Conservation (phyloP, 306 rosid species). For the Vigna trinervia region DNA sequence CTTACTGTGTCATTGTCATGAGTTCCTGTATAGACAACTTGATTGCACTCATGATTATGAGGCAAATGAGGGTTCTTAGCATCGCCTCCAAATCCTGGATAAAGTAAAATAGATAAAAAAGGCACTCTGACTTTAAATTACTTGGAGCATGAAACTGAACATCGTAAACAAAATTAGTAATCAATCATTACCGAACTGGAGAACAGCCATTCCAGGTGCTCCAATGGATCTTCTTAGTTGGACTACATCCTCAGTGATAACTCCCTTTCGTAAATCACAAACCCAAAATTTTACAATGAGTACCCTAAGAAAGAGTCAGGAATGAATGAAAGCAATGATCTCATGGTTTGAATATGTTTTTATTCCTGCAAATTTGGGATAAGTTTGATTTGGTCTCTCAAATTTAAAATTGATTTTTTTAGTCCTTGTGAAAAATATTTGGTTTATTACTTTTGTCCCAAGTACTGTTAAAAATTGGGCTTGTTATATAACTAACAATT, state of each 20-base stretch:
- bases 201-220: constrained; percentile 99
- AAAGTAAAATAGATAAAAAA: constrained; percentile 22
- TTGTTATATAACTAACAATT: too few relatives aligned
- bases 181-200: constrained; percentile 80
- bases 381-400: too few relatives aligned
- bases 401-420: too few relatives aligned
- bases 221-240: constrained; percentile 82
- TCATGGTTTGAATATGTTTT: too few relatives aligned
- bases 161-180: constrained; percentile 35
- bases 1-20: constrained; percentile 94
- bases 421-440: too few relatives aligned
- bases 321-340: constrained; percentile 19
- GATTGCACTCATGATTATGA: constrained; percentile 92
- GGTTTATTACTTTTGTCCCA: too few relatives aligned
- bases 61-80: constrained; percentile 87
- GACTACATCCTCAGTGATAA: constrained; percentile 94
- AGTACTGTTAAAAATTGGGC: too few relatives aligned
- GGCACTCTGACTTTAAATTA: constrained; percentile 19
- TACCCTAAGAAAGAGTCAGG: not conserved
- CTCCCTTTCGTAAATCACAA: constrained; percentile 68
- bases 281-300: constrained; percentile 17
- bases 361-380: too few relatives aligned
- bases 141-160: constrained; percentile 25
- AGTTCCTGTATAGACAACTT: constrained; percentile 96
- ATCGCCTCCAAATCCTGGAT: constrained; percentile 82